phyloP scores from a whole-genome alignment of 78 protist genomes.

The Diacronema lutheri region DNA sequence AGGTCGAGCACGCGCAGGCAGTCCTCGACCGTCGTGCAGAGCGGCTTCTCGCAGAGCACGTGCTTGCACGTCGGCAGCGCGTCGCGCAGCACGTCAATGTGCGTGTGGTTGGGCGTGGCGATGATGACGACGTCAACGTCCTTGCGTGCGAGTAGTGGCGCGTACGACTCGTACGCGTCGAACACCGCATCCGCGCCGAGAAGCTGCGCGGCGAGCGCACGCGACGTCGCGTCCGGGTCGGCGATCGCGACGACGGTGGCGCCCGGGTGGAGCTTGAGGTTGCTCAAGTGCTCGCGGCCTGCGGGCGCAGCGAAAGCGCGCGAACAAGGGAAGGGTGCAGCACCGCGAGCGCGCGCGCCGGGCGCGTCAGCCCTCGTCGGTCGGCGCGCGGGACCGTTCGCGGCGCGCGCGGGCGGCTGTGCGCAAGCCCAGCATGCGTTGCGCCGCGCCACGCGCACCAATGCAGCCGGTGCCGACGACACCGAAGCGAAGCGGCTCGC shows the following conservation, averaged over 20 bases:
- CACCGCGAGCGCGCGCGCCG: no score
- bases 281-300: neutral
- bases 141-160: neutral
- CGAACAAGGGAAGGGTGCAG: no score
- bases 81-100: neutral
- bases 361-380: no score
- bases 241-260: neutral
- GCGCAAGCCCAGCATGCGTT: no score
- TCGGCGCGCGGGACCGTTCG: no score
- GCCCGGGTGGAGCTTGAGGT: neutral
- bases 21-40: neutral
- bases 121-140: neutral
- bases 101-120: constrained; percentile 1
- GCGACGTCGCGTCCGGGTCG: neutral
- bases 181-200: no score
- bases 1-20: neutral
- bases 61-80: neutral
- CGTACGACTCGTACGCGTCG: no score
- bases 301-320: no score
- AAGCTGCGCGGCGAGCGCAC: neutral
- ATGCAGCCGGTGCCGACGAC: constrained; percentile 5
- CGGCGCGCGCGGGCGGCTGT: no score
- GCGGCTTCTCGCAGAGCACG: constrained; percentile 7
- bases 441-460: neutral
- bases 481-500: neutral